Evolutionary conservation across 805 yeast genomes (phyloP), one percentile per base, ranked within the genome.

Genomic region (Saccharomycopsis sp.): DNA sequence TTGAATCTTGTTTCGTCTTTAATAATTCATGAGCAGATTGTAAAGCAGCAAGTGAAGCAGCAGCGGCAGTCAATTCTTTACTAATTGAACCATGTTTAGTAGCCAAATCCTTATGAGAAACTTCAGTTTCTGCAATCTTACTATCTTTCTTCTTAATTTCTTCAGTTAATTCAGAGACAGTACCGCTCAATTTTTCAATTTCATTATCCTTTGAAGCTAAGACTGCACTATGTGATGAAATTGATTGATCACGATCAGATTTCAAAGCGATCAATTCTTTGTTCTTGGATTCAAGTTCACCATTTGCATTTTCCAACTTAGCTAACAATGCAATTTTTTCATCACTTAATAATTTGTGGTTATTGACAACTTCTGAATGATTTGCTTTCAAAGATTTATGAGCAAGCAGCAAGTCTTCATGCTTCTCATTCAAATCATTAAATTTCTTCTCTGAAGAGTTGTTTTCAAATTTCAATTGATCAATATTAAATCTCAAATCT

Each of bases 361-460:
- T 32, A 4, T 43, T 20, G 9, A 24, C 16, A 2, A 24, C 8
- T 14, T 24, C 7, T 7, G n/a, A 5, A 8, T 39, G 8, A 5
- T 24, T 21, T 29, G 16, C 43, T 17, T 34, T 26, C 33, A 41
- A 17, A 4, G 19, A 19, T 19, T 33, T 34, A 22, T 33, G 19
- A 8, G 19, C 7, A 6, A 5, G 9, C 11, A 14, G 26, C 29
- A 45, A 37, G 2, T 24, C 27, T 26, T 33, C 28, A 35, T 48
- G 45, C 9, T 35, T 22, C 16, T 40, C 43, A 9, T 38, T 29
- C 33, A 48, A 44, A 8, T 24, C 40, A 43, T 46, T 46, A 28
- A 23, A 49, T 6, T 35, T 24, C 42, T 49, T 49, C 11, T 36
- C 45, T 13, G 44, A n/a, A 2, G 49, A n/a, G 34, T 49, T 49